A percentile compares a stretch with the other conserved stretches of the same genome.
These are phyloP conservation scores for Fusarium aywerte DNA, from an alignment of 2,329 filamentous ascomycete genomes.

Conservation along the genomic window DNA sequence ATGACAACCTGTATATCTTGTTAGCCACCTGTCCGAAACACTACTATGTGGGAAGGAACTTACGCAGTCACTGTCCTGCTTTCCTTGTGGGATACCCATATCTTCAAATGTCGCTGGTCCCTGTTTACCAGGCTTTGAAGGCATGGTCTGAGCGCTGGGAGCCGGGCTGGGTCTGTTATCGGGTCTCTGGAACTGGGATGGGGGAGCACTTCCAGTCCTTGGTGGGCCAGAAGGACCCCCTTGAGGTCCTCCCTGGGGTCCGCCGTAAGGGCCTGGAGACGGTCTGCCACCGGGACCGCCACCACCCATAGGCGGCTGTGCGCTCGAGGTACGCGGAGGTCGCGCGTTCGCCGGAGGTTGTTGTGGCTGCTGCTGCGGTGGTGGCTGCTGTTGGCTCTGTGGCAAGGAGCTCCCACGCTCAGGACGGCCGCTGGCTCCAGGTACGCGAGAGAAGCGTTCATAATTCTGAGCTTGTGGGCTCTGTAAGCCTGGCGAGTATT, in stretches of 20 bases:
- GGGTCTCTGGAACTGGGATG: conserved; percentile 47
- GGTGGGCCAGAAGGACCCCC: conserved; percentile 31
- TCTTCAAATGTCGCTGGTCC: conserved; percentile 97
- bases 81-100: conserved; percentile 91
- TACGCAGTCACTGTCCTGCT: conserved; percentile 92
- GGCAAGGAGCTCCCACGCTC: conserved; percentile 51
- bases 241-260: conserved; percentile 32
- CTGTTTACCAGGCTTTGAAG: conserved; percentile 62
- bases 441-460: conserved; percentile 49
- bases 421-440: conserved; percentile 47
- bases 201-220: conserved; percentile 54
- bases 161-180: conserved; percentile 47
- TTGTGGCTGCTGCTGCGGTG: conserved; percentile 34
- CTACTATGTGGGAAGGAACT: conserved; percentile 50
- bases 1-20: conserved; percentile 42
- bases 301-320: conserved; percentile 36
- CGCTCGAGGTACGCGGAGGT: conserved; percentile 42
- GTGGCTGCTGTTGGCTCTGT: conserved; percentile 25
- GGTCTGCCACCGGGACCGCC: conserved; percentile 41
- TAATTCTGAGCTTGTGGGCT: conserved; percentile 41
- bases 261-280: conserved; percentile 38
- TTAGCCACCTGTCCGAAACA: not conserved
- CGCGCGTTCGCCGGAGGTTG: conserved; percentile 19
- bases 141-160: conserved; percentile 51
- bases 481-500: conserved; percentile 37